Conservation (phyloP, 2,329 filamentous ascomycete species). For the Penicillium sp. region DNA sequence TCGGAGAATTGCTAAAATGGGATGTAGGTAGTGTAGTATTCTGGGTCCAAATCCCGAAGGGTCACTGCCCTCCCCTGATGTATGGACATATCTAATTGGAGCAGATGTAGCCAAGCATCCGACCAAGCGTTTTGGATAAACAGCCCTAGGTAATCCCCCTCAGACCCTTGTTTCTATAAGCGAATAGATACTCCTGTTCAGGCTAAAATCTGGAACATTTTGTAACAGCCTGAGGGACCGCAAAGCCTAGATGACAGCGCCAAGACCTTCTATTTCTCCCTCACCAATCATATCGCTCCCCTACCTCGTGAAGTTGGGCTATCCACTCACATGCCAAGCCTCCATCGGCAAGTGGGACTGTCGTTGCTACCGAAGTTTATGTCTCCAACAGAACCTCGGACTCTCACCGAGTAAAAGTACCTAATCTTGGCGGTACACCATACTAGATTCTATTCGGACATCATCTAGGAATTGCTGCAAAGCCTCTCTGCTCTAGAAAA, state of each 20-base stretch:
- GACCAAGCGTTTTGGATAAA: not conserved
- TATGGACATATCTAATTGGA: no score
- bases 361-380: slow-evolving; percentile 1
- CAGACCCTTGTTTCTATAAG: not conserved
- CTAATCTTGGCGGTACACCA: no score
- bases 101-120: no score
- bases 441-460: not conserved
- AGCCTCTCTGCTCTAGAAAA: not conserved
- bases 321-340: not conserved
- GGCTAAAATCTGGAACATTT: slow-evolving; percentile 1
- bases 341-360: not conserved
- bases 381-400: not conserved
- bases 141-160: not conserved
- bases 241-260: not conserved
- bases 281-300: not conserved
- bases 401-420: no score
- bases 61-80: no score
- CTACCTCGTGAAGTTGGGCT: not conserved
- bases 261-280: not conserved
- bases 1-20: no score
- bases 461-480: not conserved
- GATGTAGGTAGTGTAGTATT: no score
- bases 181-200: not conserved
- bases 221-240: not conserved
- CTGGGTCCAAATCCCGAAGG: no score